Conservation (phyloP, 208 protist species). For the Trypanosoma lewisi region DNA sequence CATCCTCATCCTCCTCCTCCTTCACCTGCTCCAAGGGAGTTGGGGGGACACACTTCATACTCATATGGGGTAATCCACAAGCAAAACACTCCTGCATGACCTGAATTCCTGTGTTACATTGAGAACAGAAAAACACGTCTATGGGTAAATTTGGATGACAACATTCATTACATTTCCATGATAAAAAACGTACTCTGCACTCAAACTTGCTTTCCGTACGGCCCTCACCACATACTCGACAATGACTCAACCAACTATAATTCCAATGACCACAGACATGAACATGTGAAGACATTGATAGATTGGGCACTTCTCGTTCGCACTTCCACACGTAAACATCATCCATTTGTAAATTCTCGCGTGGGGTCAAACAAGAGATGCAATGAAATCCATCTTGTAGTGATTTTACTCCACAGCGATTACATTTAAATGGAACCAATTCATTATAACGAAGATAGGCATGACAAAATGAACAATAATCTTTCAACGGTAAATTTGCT, state of each 20-base stretch:
- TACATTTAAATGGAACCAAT: constrained; percentile 58
- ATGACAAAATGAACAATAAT: constrained; percentile 45
- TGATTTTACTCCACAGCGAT: constrained; percentile 23
- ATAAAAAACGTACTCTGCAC: constrained; percentile 47
- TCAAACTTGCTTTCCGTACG: constrained; percentile 42
- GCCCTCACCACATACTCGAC: constrained; percentile 40
- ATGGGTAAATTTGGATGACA: constrained; percentile 52
- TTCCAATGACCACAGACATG: constrained; percentile 67
- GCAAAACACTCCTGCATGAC: constrained; percentile 32
- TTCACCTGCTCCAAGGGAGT: background rate
- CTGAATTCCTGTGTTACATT: constrained; percentile 51
- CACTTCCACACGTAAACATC: constrained; percentile 63
- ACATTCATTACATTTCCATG: constrained; percentile 59
- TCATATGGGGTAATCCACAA: constrained; percentile 47
- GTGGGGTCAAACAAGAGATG: constrained; percentile 40
- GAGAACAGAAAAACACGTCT: constrained; percentile 55
- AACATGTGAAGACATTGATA: constrained; percentile 4
- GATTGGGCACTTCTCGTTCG: constrained; percentile 36
- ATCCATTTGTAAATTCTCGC: constrained; percentile 35
- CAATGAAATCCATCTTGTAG: constrained; percentile 67
- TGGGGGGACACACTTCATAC: constrained; percentile 25
- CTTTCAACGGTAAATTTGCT: constrained; percentile 4
- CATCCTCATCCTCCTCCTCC: background rate
- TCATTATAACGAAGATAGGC: constrained; percentile 56
- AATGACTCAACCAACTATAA: constrained; percentile 65